Evolutionary conservation across 345 rosid species (phyloP).

Genomic region (Heritiera fomes): DNA sequence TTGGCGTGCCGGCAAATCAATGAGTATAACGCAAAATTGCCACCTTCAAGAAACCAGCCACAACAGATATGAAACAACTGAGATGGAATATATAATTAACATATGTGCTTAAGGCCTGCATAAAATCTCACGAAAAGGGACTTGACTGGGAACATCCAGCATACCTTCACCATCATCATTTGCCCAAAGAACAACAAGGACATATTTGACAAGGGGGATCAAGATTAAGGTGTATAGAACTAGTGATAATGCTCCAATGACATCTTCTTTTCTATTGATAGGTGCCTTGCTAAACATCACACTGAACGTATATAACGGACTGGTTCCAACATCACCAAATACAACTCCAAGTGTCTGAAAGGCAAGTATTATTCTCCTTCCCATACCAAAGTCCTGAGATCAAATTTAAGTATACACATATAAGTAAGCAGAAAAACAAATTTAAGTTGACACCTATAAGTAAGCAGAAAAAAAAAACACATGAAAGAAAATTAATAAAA

Average conservation of each 20-base stretch:
- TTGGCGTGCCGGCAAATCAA: constrained; percentile 96
- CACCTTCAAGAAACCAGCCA: constrained; percentile 54
- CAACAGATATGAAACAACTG: not conserved
- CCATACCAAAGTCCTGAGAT: constrained; percentile 69
- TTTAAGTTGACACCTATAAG: not conserved
- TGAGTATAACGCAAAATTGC: constrained; percentile 96
- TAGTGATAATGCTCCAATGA: constrained; percentile 90
- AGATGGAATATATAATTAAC: not conserved
- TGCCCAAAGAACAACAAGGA: constrained; percentile 95
- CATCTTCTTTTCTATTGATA: constrained; percentile 70
- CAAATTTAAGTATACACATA: constrained; percentile 12
- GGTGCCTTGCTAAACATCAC: constrained; percentile 94
- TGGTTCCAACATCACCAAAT: constrained; percentile 98
- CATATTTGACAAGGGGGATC: constrained; percentile 89
- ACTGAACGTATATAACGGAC: constrained; percentile 92
- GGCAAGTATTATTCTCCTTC: constrained; percentile 79
- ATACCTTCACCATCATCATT: constrained; percentile 99
- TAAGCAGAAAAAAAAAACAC: not conserved
- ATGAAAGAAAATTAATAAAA: not conserved
- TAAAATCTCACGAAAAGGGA: not conserved
- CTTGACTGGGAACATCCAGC: constrained; percentile 15
- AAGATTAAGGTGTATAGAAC: constrained; percentile 86
- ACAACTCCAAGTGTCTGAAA: constrained; percentile 96
- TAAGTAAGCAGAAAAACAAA: not conserved
- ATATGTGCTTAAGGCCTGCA: not conserved